These are phyloP conservation scores for Lachnellula subtilissima DNA, from an alignment of 2,329 filamentous ascomycete genomes.

Conservation along the genomic window DNA sequence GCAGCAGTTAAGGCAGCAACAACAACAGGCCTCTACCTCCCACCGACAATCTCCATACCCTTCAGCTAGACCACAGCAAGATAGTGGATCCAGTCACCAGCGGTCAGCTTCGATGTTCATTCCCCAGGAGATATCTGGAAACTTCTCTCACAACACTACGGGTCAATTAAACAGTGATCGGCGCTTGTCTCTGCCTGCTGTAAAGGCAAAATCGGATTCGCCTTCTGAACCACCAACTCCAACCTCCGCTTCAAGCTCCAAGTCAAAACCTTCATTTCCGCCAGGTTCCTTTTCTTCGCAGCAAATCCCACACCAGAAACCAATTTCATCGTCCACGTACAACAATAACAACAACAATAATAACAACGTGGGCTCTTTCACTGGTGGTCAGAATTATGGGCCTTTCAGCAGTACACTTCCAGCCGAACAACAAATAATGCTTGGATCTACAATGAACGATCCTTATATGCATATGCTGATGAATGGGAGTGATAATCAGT, in stretches of 20 bases:
- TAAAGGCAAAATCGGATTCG: constrained; percentile 1
- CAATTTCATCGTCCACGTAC: constrained; percentile 8
- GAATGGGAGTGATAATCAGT: constrained; percentile 28
- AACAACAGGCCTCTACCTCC: constrained; percentile 8
- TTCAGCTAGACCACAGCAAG: constrained; percentile 27
- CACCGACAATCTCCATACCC: constrained; percentile 41
- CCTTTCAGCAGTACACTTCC: constrained; percentile 47
- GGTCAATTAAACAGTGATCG: constrained; percentile 25
- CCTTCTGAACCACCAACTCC: constrained; percentile 5
- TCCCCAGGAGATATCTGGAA: constrained; percentile 31
- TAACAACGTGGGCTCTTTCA: not conserved
- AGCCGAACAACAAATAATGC: constrained; percentile 47
- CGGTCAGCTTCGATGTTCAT: constrained; percentile 42
- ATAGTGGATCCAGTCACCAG: constrained; percentile 34
- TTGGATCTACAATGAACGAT: constrained; percentile 41
- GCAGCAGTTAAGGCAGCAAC: constrained; percentile 13
- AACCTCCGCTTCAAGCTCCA: constrained; percentile 1
- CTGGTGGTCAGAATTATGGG: constrained; percentile 1
- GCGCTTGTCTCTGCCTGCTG: constrained; percentile 40
- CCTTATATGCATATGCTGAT: constrained; percentile 42
- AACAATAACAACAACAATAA: constrained; percentile 3
- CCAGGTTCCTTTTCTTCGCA: constrained; percentile 17
- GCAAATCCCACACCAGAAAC: constrained; percentile 2
- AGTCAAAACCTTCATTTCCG: constrained; percentile 21
- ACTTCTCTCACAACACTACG: not conserved